Conservation (phyloP, 2,329 filamentous ascomycete species). For the Ophiosphaerella korrae region DNA sequence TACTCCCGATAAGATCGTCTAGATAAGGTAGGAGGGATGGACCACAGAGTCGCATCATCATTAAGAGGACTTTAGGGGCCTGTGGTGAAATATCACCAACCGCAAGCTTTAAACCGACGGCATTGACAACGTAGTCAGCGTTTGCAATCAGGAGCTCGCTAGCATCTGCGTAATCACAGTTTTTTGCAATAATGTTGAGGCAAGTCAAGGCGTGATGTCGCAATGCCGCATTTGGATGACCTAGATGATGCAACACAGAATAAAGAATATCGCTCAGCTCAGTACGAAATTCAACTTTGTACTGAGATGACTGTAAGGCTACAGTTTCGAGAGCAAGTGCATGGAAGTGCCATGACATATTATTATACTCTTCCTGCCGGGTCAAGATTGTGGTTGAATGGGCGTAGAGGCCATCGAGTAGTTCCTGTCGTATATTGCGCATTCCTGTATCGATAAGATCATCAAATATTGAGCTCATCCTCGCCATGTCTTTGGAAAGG, state of each 20-base stretch:
- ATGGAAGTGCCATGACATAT: conserved; percentile 71
- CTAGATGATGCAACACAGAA: conserved; percentile 86
- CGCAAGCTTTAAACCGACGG: conserved; percentile 85
- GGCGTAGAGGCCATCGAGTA: conserved; percentile 69
- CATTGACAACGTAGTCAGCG: conserved; percentile 95
- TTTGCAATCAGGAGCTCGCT: conserved; percentile 85
- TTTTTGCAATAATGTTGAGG: conserved; percentile 76
- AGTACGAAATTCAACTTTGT: conserved; percentile 72
- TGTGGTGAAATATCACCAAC: conserved; percentile 91
- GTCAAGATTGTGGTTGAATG: conserved; percentile 68
- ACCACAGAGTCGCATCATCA: conserved; percentile 92
- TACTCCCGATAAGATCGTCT: conserved; percentile 87
- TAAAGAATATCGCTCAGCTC: conserved; percentile 93
- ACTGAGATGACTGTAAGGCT: conserved; percentile 72
- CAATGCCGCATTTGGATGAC: conserved; percentile 69
- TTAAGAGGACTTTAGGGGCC: conserved; percentile 84
- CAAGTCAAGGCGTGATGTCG: conserved; percentile 82
- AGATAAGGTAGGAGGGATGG: conserved; percentile 82
- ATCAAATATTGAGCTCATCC: conserved; percentile 62
- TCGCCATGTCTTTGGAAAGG: conserved; percentile 65
- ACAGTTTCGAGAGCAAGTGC: conserved; percentile 82
- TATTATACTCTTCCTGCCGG: conserved; percentile 42
- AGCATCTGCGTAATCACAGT: conserved; percentile 76
- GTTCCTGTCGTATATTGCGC: conserved; percentile 32
- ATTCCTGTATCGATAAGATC: conserved; percentile 66